Percentiles rank a stretch among this genome's conserved stretches.
phyloP scores from a whole-genome alignment of 2,329 filamentous ascomycete genomes.

The Penicillium sumatraense region DNA sequence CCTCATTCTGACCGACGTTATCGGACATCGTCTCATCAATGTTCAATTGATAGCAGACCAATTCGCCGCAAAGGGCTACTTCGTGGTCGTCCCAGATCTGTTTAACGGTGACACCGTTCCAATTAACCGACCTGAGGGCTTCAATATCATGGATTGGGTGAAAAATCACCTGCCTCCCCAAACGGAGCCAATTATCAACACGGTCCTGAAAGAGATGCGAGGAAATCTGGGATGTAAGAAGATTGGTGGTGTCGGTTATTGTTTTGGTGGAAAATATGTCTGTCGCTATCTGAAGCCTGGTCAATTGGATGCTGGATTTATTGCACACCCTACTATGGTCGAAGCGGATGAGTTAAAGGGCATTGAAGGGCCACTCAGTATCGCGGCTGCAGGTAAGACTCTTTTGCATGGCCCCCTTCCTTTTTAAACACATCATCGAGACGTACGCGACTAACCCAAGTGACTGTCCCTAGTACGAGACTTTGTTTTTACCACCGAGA shows the following conservation, averaged over 20 bases:
- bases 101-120: conserved; percentile 67
- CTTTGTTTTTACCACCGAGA: conserved; percentile 60
- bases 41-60: conserved; percentile 69
- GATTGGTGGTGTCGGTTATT: neutral
- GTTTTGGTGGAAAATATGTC: conserved; percentile 47
- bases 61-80: conserved; percentile 71
- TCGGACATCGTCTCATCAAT: conserved; percentile 59
- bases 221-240: conserved; percentile 1
- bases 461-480: conserved; percentile 8
- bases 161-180: conserved; percentile 43
- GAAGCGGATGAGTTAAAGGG: conserved; percentile 18
- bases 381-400: conserved; percentile 24
- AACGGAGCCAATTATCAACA: conserved; percentile 57
- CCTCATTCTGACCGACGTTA: conserved; percentile 59
- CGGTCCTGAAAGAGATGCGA: conserved; percentile 43
- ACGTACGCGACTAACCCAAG: neutral
- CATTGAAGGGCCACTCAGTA: conserved; percentile 24
- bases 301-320: conserved; percentile 22
- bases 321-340: conserved; percentile 27
- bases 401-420: too few species aligned
- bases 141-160: conserved; percentile 56
- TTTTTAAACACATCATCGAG: too few species aligned
- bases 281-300: conserved; percentile 21
- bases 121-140: conserved; percentile 56
- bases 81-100: conserved; percentile 68